phyloP scores from a whole-genome alignment of 495 filamentous ascomycete genomes.

The Hamigera avellanea region DNA sequence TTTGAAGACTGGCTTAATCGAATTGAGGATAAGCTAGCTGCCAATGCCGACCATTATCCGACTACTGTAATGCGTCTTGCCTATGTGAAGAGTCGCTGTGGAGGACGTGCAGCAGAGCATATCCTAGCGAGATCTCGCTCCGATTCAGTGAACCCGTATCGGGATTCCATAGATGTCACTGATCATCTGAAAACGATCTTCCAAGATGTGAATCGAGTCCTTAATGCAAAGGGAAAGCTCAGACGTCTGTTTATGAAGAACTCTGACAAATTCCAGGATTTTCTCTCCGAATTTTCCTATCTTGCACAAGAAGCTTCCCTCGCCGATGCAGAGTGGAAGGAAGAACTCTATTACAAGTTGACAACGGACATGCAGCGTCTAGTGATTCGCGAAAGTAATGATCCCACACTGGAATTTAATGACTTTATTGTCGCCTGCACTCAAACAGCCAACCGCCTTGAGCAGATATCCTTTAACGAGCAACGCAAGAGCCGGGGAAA shows the following conservation, averaged over 20 bases:
- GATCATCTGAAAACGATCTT: no score
- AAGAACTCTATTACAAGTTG: slow-evolving; percentile 1
- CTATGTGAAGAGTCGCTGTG: background rate
- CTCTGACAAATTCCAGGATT: slow-evolving; percentile 1
- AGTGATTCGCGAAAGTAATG: background rate
- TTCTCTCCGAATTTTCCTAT: slow-evolving; percentile 3
- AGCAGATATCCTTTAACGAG: background rate
- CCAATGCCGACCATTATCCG: slow-evolving; percentile 1
- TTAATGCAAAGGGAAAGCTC: slow-evolving; percentile 1
- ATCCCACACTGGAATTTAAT: background rate
- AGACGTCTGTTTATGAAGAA: background rate
- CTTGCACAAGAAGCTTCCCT: slow-evolving; percentile 1
- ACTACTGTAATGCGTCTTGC: background rate
- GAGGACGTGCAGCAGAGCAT: no score
- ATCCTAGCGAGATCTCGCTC: no score
- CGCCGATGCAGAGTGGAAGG: slow-evolving; percentile 1
- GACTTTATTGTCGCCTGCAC: background rate
- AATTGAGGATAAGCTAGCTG: background rate
- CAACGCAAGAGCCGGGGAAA: background rate
- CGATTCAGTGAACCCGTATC: no score
- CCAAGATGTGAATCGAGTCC: no score
- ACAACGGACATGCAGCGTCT: background rate
- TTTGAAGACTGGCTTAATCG: background rate
- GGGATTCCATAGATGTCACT: no score
- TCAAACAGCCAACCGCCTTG: background rate